Base-by-base conservation (phyloP, 1,139 yeast species). In the Suhomyces wounanorum region DNA sequence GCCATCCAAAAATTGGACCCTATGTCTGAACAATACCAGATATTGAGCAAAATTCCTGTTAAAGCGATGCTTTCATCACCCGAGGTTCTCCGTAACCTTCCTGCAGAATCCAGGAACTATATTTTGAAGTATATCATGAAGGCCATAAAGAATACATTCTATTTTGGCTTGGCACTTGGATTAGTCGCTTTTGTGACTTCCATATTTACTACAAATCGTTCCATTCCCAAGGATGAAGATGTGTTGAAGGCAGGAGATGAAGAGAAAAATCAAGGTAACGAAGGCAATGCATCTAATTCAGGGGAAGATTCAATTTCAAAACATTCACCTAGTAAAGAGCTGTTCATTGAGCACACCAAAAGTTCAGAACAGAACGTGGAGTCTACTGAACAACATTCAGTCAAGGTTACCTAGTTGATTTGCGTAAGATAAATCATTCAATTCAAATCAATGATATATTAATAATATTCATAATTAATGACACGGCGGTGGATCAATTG, bases 111-210 rank as follows among this genome's bases (percentile, higher is more conserved):
- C 1, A 61, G 62, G 40, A 55, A 55, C 3, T 47, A 65, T 31
- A 63, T 74, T 2, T 53, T 67, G 31, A 62, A 63, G 40, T 68
- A 66, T 25, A 63, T 75, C 47, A 72, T 78, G 76, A 62, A 59
- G 26, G 69, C 77, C 3, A 59, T 80, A 41, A 65, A 64, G 45
- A 71, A 74, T 55, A 75, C 75, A 3, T 79, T 73, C 51, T 78
- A 74, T 59, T 65, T 74, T 43, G 61, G 70, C 3, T 60, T 78
- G 39, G 81, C 72, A 0, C 60, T 70, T 33, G 66, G 76, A 2
- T 55, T 59, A 5, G 51, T 67, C 14, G 60, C 52, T 4, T 62
- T 76, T 10, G 42, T 77, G 1, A 25, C 44, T 3, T 38, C 50
- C 16, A 3, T 47, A 3, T 54, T 64, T 11, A 54, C 72, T 0